Evolutionary conservation across 202 grass and related monocot species (phyloP).

Genomic region (Digitaria exilis): DNA sequence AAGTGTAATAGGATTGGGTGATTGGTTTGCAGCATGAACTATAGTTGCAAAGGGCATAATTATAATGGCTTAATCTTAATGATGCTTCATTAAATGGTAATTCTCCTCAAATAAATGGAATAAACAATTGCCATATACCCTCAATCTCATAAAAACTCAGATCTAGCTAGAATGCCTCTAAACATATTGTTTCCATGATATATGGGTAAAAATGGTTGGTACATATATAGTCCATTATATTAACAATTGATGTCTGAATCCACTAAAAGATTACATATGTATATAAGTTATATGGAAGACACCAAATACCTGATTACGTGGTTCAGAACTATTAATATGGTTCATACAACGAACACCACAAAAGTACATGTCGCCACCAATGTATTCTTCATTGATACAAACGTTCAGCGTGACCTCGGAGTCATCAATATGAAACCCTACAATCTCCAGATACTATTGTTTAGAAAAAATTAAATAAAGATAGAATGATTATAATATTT

Average conservation of each 20-base stretch:
- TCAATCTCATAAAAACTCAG: too few relatives aligned
- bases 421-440: conserved; percentile 63
- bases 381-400: conserved; percentile 63
- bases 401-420: conserved; percentile 59
- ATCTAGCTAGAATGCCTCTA: too few relatives aligned
- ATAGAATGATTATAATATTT: background rate
- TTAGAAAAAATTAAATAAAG: conserved; percentile 13
- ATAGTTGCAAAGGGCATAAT: too few relatives aligned
- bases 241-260: background rate
- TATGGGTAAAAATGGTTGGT: background rate
- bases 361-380: conserved; percentile 66
- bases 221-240: background rate
- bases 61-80: too few relatives aligned
- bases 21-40: too few relatives aligned
- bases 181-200: too few relatives aligned
- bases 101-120: too few relatives aligned
- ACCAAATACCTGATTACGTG: conserved; percentile 43
- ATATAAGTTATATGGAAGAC: background rate
- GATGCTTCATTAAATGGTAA: too few relatives aligned
- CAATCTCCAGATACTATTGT: background rate
- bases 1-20: too few relatives aligned
- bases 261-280: background rate
- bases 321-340: conserved; percentile 46
- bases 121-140: too few relatives aligned
- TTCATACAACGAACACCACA: conserved; percentile 55